A percentile compares a stretch with the other conserved stretches of the same genome.
Evolutionary conservation across 352 stramenopile genomes (phyloP).

Genomic region (Phytophthora citricola): DNA sequence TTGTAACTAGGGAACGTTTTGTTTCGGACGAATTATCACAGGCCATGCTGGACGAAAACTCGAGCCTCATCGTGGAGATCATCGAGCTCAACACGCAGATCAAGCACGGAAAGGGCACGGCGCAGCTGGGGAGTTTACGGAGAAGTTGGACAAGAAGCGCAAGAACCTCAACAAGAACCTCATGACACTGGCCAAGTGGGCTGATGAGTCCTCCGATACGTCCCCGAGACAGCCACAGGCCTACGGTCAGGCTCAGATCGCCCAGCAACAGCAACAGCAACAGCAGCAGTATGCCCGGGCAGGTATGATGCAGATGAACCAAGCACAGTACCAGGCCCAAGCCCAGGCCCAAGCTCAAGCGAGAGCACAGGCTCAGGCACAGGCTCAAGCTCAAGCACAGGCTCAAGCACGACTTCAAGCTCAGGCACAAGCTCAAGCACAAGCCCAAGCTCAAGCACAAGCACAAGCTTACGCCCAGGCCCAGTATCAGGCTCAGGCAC

Average conservation of each 20-base stretch:
- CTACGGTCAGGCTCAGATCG: constrained; percentile 40
- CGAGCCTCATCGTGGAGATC: constrained; percentile 86
- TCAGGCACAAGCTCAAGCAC: constrained; percentile 32
- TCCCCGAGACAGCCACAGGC: constrained; percentile 49
- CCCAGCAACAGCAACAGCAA: constrained; percentile 36
- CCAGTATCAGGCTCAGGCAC: constrained; percentile 71
- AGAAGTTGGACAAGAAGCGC: constrained; percentile 90
- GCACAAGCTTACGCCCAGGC: constrained; percentile 53
- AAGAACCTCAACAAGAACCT: constrained; percentile 92
- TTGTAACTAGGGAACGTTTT: constrained; percentile 6
- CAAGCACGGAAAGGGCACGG: constrained; percentile 83
- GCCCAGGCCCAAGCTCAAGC: constrained; percentile 35
- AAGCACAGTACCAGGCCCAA: constrained; percentile 42
- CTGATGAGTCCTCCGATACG: constrained; percentile 82
- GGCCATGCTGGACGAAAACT: constrained; percentile 91
- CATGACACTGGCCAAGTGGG: constrained; percentile 91
- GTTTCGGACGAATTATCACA: constrained; percentile 17
- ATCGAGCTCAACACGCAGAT: constrained; percentile 90
- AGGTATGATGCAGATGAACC: constrained; percentile 47
- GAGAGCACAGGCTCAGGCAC: constrained; percentile 31
- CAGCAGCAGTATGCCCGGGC: constrained; percentile 34
- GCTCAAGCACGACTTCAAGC: constrained; percentile 35
- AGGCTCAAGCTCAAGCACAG: constrained; percentile 36
- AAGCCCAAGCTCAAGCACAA: constrained; percentile 38
- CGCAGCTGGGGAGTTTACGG: constrained; percentile 78